Base-by-base conservation (phyloP, 345 rosid genomes). In the Microthlaspi erraticum region DNA sequence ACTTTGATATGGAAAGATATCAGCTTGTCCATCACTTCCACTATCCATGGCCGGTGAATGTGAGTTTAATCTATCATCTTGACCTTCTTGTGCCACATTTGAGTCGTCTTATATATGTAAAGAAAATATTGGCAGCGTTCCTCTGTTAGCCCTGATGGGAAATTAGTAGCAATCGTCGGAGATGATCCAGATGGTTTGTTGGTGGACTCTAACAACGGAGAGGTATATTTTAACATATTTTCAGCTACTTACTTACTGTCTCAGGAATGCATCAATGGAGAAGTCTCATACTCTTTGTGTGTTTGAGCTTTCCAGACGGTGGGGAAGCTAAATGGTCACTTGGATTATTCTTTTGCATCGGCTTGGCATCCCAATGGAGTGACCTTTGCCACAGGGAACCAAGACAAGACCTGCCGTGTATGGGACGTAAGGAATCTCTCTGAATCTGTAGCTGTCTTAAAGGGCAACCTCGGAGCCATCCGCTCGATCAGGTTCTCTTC, bases 1-100 rank as follows among this genome's bases (percentile, higher is more conserved):
- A 55, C 42, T 55, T 55, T 55, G 60, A 55, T 16, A 16, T 55
- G 60, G 60, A 55, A 16, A 33, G n/a, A 9, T 55, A 33, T 55
- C 41, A 55, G 42, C 60, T 55, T 14, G 41, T 55, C 8, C 41
- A 55, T 5, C n/a, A 32, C 60, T 55, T 55, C 8, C 60, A 16
- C 16, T 55, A 4, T 16, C 41, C 41, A n/a, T 55, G 60, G 60
- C 42, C 42, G 2, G 60, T 55, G 23, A 55, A 26, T 26, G 29
- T 26, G 29, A 26, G 29, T 26, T 26, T 26, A 26, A 3, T 26
- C n/a, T 26, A 26, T 26, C 5, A 26, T 26, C 0, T 26, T 26
- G 3, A 26, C 29, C 29, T 26, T 26, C 29, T 26, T 3, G 0
- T 26, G 4, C 29, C 29, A 26, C 26, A 23, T 23, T 23, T 23